Base-by-base conservation (phyloP, 306 rosid species). In the Rosa chinensis region DNA sequence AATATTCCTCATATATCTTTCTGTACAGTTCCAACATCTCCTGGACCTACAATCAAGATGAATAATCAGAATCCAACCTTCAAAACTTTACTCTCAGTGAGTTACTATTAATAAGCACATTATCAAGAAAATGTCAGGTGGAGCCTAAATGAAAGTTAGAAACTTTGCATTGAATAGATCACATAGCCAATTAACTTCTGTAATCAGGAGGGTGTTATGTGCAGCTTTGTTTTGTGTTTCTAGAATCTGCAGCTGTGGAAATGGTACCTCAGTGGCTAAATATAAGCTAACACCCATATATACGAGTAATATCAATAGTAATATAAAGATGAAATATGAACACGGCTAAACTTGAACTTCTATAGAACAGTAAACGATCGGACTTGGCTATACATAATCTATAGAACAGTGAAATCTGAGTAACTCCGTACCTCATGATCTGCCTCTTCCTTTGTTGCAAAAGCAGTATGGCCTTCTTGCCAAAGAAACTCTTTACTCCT, bases 401-500 rank as follows among this genome's bases (percentile, higher is more conserved):
- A 16, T 3, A 4, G 43, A 10, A 72, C 17, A 32, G 43, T 17
- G 52, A 48, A 48, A 10, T 48, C 14, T 12, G 52, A 50, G 5
- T 32, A 32, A 50, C 66, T 56, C 40, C 59, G 78, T 78, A 95
- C 97, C 97, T 94, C 97, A 12, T 82, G 78, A 87, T 92, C 97
- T 53, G 99, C 99, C 79, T 95, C 99, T 48, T 75, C 92, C 84
- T 95, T 86, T 32, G 98, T 88, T 14, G 98, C 98, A 89, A 95
- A 92, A 69, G 99, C 99, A 66, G 99, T 92, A 80, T 95, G 99
- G 72, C 99, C 99, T 90, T 95, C 99, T 84, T 95, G 99, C 99
- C 99, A 95, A 84, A 95, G 99, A 83, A 92, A 95, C 85, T 95
- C 99, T 12, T 96, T 94, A 77, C 98, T 95, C 98, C 98, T 95